Conservation (phyloP, 1,139 yeast genomes). For the Taphrina deformans region DNA sequence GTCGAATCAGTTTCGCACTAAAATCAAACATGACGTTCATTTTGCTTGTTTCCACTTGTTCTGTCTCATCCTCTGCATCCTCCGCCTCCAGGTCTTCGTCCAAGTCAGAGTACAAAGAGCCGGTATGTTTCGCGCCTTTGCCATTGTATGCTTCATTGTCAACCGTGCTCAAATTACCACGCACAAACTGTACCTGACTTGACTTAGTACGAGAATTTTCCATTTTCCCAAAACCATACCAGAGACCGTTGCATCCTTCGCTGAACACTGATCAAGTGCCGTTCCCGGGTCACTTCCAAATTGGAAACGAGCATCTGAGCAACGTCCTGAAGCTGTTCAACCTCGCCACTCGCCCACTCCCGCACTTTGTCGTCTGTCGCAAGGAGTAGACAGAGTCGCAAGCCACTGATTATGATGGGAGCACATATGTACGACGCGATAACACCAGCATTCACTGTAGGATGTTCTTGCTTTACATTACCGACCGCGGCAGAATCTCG, state of each 20-base stretch:
- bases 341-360: background rate
- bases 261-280: conserved; percentile 8
- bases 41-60: conserved; percentile 10
- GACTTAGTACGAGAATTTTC: background rate
- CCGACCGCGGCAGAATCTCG: background rate
- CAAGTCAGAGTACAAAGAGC: conserved; percentile 5
- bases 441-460: background rate
- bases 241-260: conserved; percentile 10
- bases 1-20: conserved; percentile 4
- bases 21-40: conserved; percentile 23
- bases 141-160: background rate
- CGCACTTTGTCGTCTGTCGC: background rate
- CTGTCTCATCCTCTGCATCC: conserved; percentile 16
- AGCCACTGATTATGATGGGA: background rate
- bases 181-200: conserved; percentile 18
- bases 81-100: conserved; percentile 25
- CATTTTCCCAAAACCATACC: background rate
- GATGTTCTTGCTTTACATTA: background rate
- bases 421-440: background rate
- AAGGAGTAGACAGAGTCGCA: background rate
- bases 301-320: background rate
- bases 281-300: conserved; percentile 10
- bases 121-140: background rate
- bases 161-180: background rate
- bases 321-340: conserved; percentile 10